phyloP scores from a whole-genome alignment of 2,329 filamentous ascomycete species.

The Colletotrichum spaethianum region DNA sequence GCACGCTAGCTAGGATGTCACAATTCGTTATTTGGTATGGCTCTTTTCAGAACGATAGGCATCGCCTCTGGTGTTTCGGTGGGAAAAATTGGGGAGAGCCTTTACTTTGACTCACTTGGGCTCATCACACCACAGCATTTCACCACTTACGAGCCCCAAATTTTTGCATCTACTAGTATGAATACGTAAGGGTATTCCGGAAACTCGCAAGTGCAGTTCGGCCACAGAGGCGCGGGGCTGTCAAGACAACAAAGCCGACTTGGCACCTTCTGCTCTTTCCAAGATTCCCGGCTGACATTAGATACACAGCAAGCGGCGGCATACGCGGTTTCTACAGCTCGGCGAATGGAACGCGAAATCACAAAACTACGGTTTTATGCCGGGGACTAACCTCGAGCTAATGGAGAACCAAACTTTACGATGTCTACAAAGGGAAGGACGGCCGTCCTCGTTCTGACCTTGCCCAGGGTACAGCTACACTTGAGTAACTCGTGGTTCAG shows the following conservation, averaged over 20 bases:
- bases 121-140: no score
- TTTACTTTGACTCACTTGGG: neutral
- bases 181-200: constrained; percentile 6
- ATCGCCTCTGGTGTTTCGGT: neutral
- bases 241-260: constrained; percentile 2
- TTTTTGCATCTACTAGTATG: neutral
- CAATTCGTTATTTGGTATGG: constrained; percentile 3
- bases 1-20: constrained; percentile 11
- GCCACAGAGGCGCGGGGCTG: constrained; percentile 1
- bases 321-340: neutral
- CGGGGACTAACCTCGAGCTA: constrained; percentile 8
- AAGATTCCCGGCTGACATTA: constrained; percentile 9
- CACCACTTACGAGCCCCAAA: neutral
- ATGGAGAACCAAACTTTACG: neutral
- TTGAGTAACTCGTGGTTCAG: neutral
- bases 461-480: neutral
- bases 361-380: neutral
- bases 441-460: constrained; percentile 2
- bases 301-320: neutral
- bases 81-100: neutral
- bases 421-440: constrained; percentile 10
- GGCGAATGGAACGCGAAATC: neutral
- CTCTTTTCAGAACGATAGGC: neutral
- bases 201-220: constrained; percentile 6
- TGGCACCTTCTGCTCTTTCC: constrained; percentile 14